phyloP scores from a whole-genome alignment of 768 basidiomycete genomes.

The Mycena maculata region DNA sequence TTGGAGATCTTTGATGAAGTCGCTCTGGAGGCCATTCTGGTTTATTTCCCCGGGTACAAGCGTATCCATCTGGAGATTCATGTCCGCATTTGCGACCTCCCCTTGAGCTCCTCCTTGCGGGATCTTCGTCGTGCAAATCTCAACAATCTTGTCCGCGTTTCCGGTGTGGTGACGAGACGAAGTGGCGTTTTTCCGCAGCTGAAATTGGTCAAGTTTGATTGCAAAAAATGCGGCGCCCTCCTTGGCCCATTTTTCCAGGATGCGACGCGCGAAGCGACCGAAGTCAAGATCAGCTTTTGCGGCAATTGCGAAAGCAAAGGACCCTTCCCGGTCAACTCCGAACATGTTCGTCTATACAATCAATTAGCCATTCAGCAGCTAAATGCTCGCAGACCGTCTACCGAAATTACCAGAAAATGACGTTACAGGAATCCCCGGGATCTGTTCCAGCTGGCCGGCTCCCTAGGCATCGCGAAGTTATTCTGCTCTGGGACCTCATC shows the following conservation, averaged over 20 bases:
- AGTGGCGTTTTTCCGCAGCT: conserved; percentile 99
- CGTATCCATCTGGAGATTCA: conserved; percentile 98
- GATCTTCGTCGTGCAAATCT: conserved; percentile 93
- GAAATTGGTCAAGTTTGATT: conserved; percentile 99
- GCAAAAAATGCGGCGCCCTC: conserved; percentile 92
- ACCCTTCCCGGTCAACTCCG: conserved; percentile 96
- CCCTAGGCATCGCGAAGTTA: conserved; percentile 95
- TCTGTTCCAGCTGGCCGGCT: conserved; percentile 97
- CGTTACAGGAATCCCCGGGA: conserved; percentile 96
- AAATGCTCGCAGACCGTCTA: conserved; percentile 84
- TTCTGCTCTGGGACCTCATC: conserved; percentile 97
- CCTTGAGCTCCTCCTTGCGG: conserved; percentile 88
- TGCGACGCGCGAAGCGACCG: conserved; percentile 72
- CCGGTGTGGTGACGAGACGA: conserved; percentile 94
- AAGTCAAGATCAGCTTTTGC: conserved; percentile 95
- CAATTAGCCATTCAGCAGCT: conserved; percentile 2
- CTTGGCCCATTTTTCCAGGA: conserved; percentile 99
- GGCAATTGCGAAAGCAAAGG: conserved; percentile 95
- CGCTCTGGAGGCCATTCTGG: conserved; percentile 91
- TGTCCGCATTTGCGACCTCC: conserved; percentile 95
- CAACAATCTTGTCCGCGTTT: conserved; percentile 95
- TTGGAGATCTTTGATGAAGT: conserved; percentile 95
- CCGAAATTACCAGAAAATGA: conserved; percentile 99
- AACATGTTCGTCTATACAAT: conserved; percentile 72
- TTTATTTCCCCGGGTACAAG: conserved; percentile 96